Evolutionary conservation across 805 yeast species (phyloP).

Genomic region (Yarrowia sp.): DNA sequence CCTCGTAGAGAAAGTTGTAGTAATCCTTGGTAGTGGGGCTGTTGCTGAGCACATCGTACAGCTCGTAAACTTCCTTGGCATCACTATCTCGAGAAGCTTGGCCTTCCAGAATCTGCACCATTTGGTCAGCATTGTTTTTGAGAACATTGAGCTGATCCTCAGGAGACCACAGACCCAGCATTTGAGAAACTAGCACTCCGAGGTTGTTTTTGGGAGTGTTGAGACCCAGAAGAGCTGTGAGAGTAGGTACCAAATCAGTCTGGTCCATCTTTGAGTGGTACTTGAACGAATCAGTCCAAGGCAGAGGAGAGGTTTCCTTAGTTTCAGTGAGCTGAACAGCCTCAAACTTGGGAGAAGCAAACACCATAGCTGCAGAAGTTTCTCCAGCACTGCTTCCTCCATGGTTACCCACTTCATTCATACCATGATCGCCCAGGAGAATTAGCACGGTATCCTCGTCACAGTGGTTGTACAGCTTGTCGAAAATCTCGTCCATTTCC

Average conservation of each 20-base stretch:
- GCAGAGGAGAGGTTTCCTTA: slow-evolving; percentile 29
- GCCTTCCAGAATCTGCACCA: slow-evolving; percentile 33
- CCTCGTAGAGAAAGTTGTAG: slow-evolving; percentile 43
- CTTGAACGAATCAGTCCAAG: slow-evolving; percentile 45
- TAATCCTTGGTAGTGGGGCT: slow-evolving; percentile 29
- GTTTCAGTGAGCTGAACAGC: slow-evolving; percentile 29
- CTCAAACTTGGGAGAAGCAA: slow-evolving; percentile 62
- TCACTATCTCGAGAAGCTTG: slow-evolving; percentile 21
- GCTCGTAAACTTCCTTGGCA: slow-evolving; percentile 24
- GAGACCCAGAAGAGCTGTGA: slow-evolving; percentile 57
- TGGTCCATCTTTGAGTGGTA: slow-evolving; percentile 60
- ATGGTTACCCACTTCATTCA: slow-evolving; percentile 93
- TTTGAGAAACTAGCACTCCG: slow-evolving; percentile 64
- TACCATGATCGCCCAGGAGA: slow-evolving; percentile 91
- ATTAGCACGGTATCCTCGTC: slow-evolving; percentile 61
- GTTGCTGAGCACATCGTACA: neutral
- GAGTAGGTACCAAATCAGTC: slow-evolving; percentile 70
- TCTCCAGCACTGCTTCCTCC: slow-evolving; percentile 95
- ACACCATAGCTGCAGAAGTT: slow-evolving; percentile 77
- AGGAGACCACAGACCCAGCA: slow-evolving; percentile 55
- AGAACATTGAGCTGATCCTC: slow-evolving; percentile 55
- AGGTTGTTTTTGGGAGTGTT: slow-evolving; percentile 71
- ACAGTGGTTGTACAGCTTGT: slow-evolving; percentile 29
- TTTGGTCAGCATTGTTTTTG: slow-evolving; percentile 41
- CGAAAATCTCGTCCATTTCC: slow-evolving; percentile 80